Evolutionary conservation across 2,329 filamentous ascomycete genomes (phyloP), one percentile per base, ranked within the genome.

Genomic region (Verticillium zaregamsianum): DNA sequence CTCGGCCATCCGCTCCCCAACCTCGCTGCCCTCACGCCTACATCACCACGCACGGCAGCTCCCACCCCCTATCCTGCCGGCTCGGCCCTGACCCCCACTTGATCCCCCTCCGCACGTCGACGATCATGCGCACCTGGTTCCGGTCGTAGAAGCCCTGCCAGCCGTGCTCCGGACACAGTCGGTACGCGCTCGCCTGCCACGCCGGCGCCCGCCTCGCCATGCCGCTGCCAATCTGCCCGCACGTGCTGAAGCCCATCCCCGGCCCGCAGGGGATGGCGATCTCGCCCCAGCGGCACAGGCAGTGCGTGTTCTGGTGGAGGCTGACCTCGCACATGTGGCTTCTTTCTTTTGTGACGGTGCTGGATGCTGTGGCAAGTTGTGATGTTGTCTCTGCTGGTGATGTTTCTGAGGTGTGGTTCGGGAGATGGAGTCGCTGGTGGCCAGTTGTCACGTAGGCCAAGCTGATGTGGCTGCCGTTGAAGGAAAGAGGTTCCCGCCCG

Each of bases 241-340:
- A 86, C 32, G 72, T 80, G 62, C 70, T 72, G 72, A 86, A 85
- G 63, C 83, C 82, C 70, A 76, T 76, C 14, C 78, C 78, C 0
- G 80, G 80, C 4, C 68, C 74, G 73, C 84, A 86, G 6, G 80
- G 77, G 55, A 72, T 64, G 3, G 70, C 71, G 67, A 86, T 76
- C 63, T 77, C 69, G 52, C 81, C 76, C 83, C 83, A 86, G 66
- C 75, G 77, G 74, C 85, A 83, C 12, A 74, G 73, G 77, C 83
- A 86, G 62, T 66, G 67, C 58, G 77, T 78, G 70, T 82, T 79
- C 62, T 75, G 73, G 71, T 78, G 83, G 70, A 80, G 79, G 31
- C 73, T 77, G n/a, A 79, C 75, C 20, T 68, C 66, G 69, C 82
- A 85, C 82, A 85, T 85, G 45, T 20, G 45, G 45, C 23, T 52